Conservation (phyloP, 1,284 basidiomycete species). For the Cryptococcus hybrid region DNA sequence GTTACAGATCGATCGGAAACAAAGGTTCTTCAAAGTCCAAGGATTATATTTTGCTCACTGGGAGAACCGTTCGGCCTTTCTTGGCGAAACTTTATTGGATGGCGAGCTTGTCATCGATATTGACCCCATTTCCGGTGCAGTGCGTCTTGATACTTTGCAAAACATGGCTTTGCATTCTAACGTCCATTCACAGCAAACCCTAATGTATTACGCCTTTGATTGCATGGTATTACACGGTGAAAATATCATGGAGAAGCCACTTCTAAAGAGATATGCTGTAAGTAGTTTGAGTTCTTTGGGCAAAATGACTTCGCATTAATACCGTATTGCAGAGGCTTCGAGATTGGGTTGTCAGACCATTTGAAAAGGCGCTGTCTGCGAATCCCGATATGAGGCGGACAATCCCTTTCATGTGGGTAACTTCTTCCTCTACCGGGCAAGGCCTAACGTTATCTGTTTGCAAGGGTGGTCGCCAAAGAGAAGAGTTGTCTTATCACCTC, state of each 20-base stretch:
- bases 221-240: constrained; percentile 83
- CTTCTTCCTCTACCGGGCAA: not conserved
- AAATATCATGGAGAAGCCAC: constrained; percentile 77
- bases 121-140: constrained; percentile 68
- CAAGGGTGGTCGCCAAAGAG: constrained; percentile 83
- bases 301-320: not conserved
- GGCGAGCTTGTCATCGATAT: constrained; percentile 93
- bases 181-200: constrained; percentile 59
- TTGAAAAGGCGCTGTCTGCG: constrained; percentile 62
- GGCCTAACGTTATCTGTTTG: not conserved
- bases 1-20: constrained; percentile 88
- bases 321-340: constrained; percentile 63
- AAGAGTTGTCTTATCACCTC: constrained; percentile 84
- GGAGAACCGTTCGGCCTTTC: constrained; percentile 62
- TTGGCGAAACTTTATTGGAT: constrained; percentile 82
- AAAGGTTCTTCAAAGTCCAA: constrained; percentile 70
- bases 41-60: constrained; percentile 88
- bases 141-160: constrained; percentile 43
- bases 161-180: not conserved
- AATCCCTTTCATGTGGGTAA: constrained; percentile 79
- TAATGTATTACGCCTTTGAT: constrained; percentile 88
- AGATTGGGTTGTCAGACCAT: constrained; percentile 80
- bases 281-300: constrained; percentile 34
- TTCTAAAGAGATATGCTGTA: constrained; percentile 90
- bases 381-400: constrained; percentile 61